Conservation (phyloP, 192 early-diverging fungal species). For the Pilobolus umbonatus region DNA sequence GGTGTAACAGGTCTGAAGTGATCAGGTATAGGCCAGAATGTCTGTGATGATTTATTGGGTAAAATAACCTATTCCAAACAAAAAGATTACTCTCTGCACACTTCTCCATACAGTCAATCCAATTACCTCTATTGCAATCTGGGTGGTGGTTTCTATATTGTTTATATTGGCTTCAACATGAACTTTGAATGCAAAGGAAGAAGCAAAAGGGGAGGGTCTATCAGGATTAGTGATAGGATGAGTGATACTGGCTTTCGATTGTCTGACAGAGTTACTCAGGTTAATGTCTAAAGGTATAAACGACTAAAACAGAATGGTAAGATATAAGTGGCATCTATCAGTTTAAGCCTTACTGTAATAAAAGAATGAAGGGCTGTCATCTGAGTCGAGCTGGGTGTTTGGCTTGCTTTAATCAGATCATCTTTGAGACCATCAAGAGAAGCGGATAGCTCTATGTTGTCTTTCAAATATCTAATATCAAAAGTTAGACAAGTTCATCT, state of each 20-base stretch:
- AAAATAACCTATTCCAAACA: slow-evolving; percentile 16
- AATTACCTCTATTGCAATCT: slow-evolving; percentile 24
- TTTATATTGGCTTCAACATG: slow-evolving; percentile 22
- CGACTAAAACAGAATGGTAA: slow-evolving; percentile 10
- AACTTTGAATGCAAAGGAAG: slow-evolving; percentile 17
- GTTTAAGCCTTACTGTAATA: slow-evolving; percentile 18
- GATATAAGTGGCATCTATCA: not conserved
- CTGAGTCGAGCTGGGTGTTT: slow-evolving; percentile 27
- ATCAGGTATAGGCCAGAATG: slow-evolving; percentile 21
- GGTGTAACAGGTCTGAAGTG: slow-evolving; percentile 26
- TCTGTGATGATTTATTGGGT: slow-evolving; percentile 20
- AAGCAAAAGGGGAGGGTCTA: slow-evolving; percentile 21
- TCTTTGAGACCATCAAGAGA: slow-evolving; percentile 32
- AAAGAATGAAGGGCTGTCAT: slow-evolving; percentile 27
- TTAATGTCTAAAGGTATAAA: slow-evolving; percentile 24
- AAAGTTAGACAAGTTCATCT: not conserved
- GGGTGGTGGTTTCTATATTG: slow-evolving; percentile 16
- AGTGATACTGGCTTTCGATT: slow-evolving; percentile 16
- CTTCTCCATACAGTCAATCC: not conserved
- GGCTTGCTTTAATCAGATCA: slow-evolving; percentile 30
- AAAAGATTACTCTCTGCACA: not conserved
- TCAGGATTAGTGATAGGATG: slow-evolving; percentile 20
- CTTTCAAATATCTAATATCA: slow-evolving; percentile 10
- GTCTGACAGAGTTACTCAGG: slow-evolving; percentile 24
- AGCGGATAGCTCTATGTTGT: slow-evolving; percentile 14